Evolutionary conservation across 192 early-diverging fungal genomes (phyloP).

Genomic region (Tieghemiomyces parasiticus): DNA sequence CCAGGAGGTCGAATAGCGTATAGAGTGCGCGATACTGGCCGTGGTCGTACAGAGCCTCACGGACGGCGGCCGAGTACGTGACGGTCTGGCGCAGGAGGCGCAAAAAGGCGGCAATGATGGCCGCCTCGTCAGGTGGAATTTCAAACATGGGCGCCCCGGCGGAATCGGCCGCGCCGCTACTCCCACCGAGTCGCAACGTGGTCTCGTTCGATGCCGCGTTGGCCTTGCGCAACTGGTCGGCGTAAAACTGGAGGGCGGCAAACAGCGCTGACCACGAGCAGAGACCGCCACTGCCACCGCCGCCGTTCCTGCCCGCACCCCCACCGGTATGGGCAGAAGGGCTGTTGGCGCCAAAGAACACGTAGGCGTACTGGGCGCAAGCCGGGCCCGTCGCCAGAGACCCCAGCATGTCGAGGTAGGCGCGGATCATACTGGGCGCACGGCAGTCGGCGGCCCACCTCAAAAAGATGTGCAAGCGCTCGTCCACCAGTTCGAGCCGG

Average conservation of each 20-base stretch:
- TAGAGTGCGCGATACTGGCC: slow-evolving; percentile 46
- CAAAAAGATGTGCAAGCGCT: slow-evolving; percentile 40
- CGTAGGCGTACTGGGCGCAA: slow-evolving; percentile 40
- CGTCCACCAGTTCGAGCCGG: slow-evolving; percentile 21
- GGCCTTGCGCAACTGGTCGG: slow-evolving; percentile 28
- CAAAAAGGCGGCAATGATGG: slow-evolving; percentile 57
- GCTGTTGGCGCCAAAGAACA: slow-evolving; percentile 30
- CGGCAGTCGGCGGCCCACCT: slow-evolving; percentile 46
- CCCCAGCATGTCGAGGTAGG: slow-evolving; percentile 70
- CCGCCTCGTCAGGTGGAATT: slow-evolving; percentile 59
- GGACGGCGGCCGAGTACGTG: slow-evolving; percentile 54
- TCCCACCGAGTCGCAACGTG: not conserved
- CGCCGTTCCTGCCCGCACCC: slow-evolving; percentile 8
- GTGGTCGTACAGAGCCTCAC: slow-evolving; percentile 50
- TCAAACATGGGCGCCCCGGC: slow-evolving; percentile 27
- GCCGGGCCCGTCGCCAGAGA: slow-evolving; percentile 63
- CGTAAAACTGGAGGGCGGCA: slow-evolving; percentile 54
- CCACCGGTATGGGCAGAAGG: slow-evolving; percentile 13
- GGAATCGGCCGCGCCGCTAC: slow-evolving; percentile 2
- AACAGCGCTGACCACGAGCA: slow-evolving; percentile 30
- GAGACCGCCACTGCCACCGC: slow-evolving; percentile 10
- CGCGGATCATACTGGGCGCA: slow-evolving; percentile 40
- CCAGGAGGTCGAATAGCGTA: slow-evolving; percentile 67
- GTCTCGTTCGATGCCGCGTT: not conserved
- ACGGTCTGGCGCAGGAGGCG: slow-evolving; percentile 62